Conservation (phyloP, 2,329 filamentous ascomycete species). For the Fusarium sulawesiense region DNA sequence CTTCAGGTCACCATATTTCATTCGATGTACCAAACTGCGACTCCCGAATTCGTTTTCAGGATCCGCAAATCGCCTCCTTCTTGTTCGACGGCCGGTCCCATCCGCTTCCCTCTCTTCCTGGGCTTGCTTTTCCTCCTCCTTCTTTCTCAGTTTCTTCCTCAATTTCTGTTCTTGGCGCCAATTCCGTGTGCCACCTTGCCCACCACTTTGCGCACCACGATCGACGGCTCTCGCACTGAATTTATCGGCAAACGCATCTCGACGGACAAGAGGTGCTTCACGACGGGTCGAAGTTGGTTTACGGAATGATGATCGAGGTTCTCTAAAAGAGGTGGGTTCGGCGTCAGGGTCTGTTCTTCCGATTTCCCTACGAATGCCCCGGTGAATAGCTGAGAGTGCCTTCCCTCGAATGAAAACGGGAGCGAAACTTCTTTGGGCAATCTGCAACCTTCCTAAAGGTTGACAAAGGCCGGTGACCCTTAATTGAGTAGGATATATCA, state of each 20-base stretch:
- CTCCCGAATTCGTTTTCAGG: constrained; percentile 63
- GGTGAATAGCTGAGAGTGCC: constrained; percentile 74
- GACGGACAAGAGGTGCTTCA: constrained; percentile 9
- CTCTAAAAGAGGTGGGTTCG: neutral
- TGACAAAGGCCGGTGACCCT: constrained; percentile 39
- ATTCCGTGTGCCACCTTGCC: constrained; percentile 39
- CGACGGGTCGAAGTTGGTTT: neutral
- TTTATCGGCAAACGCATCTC: constrained; percentile 32
- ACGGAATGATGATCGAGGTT: neutral
- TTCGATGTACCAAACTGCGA: constrained; percentile 65
- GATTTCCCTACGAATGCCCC: constrained; percentile 60
- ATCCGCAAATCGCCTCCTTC: constrained; percentile 65
- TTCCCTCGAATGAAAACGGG: constrained; percentile 44
- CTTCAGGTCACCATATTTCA: constrained; percentile 59
- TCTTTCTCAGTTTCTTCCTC: constrained; percentile 64
- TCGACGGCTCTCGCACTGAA: constrained; percentile 48
- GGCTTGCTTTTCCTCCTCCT: constrained; percentile 53
- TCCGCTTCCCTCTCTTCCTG: constrained; percentile 50
- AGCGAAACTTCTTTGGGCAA: constrained; percentile 14
- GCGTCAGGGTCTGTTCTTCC: neutral
- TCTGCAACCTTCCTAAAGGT: constrained; percentile 25
- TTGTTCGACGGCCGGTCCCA: constrained; percentile 56
- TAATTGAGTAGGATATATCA: constrained; percentile 44
- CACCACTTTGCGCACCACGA: neutral
- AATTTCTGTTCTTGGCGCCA: constrained; percentile 56